These are phyloP conservation scores for Erysimum cheiri DNA, from an alignment of 441 rosid species.

Conservation along the genomic window DNA sequence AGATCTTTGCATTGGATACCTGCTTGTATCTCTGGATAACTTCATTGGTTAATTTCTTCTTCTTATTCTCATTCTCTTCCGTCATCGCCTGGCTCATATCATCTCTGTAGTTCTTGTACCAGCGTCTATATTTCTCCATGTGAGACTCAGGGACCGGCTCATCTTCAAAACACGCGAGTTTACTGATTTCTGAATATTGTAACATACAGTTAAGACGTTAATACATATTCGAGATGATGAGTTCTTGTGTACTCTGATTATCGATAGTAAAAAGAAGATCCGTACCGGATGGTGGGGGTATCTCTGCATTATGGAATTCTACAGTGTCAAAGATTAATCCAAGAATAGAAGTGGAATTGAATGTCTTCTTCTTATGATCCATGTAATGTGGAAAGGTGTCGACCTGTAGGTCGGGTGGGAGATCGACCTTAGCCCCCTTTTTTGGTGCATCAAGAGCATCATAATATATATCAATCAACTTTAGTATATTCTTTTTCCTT, in stretches of 20 bases:
- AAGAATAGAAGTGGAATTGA: slow-evolving; percentile 64
- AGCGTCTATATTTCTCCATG: slow-evolving; percentile 46
- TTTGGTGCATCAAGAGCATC: slow-evolving; percentile 90
- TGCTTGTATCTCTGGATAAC: slow-evolving; percentile 52
- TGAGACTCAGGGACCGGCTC: slow-evolving; percentile 35
- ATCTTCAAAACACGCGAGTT: slow-evolving; percentile 55
- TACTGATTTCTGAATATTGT: slow-evolving; percentile 55
- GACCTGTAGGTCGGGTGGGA: slow-evolving; percentile 54
- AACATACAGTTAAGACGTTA: slow-evolving; percentile 1
- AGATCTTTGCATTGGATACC: slow-evolving; percentile 42
- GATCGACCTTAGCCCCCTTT: slow-evolving; percentile 56
- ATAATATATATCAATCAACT: slow-evolving; percentile 64
- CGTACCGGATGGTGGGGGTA: slow-evolving; percentile 49
- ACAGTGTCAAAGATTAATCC: slow-evolving; percentile 71
- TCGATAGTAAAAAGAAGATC: not conserved
- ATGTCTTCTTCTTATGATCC: slow-evolving; percentile 47
- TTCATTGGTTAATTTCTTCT: slow-evolving; percentile 33
- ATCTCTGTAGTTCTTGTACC: slow-evolving; percentile 49
- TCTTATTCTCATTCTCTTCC: not conserved
- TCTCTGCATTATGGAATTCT: slow-evolving; percentile 37
- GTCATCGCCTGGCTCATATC: slow-evolving; percentile 52
- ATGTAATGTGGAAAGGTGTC: slow-evolving; percentile 66
- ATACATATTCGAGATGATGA: not conserved
- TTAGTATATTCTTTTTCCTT: slow-evolving; percentile 47
- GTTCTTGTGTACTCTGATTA: not conserved